Evolutionary conservation across 495 filamentous ascomycete species (phyloP).

Genomic region (Amphirosellinia nigrospora): DNA sequence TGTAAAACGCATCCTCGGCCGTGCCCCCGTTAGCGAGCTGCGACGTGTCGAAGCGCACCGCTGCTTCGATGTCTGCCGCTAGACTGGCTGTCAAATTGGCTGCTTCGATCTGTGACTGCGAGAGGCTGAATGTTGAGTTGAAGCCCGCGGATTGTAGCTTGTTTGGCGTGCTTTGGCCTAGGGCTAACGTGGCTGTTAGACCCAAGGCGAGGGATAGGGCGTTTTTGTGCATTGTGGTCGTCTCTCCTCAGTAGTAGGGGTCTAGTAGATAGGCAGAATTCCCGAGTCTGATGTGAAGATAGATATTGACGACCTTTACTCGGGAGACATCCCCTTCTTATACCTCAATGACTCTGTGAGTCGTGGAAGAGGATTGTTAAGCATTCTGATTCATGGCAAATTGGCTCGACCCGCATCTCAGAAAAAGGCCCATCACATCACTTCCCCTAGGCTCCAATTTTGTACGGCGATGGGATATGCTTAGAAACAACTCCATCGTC

Average conservation of each 20-base stretch:
- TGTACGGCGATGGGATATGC: neutral
- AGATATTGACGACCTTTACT: neutral
- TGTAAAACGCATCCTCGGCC: conserved; percentile 37
- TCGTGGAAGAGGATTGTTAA: neutral
- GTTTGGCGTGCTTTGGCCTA: neutral
- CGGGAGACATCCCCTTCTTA: neutral
- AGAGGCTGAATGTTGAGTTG: conserved; percentile 47
- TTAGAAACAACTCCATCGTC: neutral
- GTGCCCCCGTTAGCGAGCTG: conserved; percentile 46
- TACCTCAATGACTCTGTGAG: neutral
- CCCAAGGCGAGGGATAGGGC: neutral
- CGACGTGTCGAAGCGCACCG: conserved; percentile 44
- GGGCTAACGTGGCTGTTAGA: neutral
- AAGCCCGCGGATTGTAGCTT: conserved; percentile 34
- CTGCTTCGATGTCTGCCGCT: conserved; percentile 35
- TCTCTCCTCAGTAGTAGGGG: neutral
- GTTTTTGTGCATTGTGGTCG: neutral
- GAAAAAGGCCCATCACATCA: neutral
- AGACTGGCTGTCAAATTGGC: conserved; percentile 34
- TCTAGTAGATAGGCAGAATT: neutral
- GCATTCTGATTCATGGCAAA: neutral
- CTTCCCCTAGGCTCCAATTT: neutral
- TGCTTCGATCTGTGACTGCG: conserved; percentile 36
- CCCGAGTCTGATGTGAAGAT: neutral
- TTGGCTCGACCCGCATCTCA: neutral